A percentile compares a stretch with the other conserved stretches of the same genome.
Conservation (phyloP, 768 basidiomycete species). For the Serendipita sp. region DNA sequence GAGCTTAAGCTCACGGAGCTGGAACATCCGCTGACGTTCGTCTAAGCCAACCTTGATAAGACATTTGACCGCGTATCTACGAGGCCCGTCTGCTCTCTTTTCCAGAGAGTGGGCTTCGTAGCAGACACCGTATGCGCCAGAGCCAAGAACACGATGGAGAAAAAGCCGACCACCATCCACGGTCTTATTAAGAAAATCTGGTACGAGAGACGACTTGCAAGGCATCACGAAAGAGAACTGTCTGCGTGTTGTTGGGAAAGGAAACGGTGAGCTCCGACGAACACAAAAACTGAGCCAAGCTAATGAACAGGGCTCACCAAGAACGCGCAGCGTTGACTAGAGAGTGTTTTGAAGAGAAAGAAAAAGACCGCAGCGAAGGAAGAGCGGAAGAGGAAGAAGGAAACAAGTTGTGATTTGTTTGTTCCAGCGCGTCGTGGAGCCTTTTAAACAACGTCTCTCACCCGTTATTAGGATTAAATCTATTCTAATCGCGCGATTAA, state of each 20-base stretch:
- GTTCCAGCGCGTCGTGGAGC: too few species aligned
- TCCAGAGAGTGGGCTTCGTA: constrained; percentile 62
- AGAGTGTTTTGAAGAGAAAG: not conserved
- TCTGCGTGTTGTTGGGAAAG: not conserved
- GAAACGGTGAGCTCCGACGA: not conserved
- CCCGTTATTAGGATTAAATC: too few species aligned
- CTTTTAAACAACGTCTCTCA: too few species aligned
- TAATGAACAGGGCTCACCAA: not conserved
- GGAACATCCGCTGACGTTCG: constrained; percentile 42
- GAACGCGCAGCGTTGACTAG: not conserved
- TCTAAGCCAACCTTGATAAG: constrained; percentile 41
- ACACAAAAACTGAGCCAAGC: not conserved
- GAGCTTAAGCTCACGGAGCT: constrained; percentile 47
- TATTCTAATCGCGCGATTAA: too few species aligned
- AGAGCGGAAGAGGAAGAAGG: constrained; percentile 1
- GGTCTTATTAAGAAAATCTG: constrained; percentile 39
- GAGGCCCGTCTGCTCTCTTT: constrained; percentile 25
- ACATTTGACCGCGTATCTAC: constrained; percentile 68
- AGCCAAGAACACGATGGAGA: constrained; percentile 73
- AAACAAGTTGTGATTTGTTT: not conserved
- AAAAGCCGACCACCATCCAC: constrained; percentile 74
- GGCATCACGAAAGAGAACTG: not conserved
- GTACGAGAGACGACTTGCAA: constrained; percentile 6
- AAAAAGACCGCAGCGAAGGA: not conserved
- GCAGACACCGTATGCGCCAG: constrained; percentile 90